Evolutionary conservation across 2,329 filamentous ascomycete species (phyloP), one percentile per base, ranked within the genome.

Genomic region (Fusarium setosum): DNA sequence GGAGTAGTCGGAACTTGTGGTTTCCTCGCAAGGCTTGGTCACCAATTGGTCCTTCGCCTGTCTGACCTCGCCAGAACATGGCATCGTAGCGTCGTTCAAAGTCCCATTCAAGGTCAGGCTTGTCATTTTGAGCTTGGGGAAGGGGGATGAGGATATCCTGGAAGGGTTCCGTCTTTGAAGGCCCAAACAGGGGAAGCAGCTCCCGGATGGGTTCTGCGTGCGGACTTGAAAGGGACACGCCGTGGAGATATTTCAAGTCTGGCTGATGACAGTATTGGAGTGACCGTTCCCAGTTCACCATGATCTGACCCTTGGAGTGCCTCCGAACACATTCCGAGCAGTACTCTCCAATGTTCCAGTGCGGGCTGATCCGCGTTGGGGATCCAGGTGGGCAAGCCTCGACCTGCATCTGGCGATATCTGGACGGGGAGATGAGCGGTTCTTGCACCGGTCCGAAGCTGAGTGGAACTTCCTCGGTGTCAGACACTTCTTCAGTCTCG

Each of bases 111-210:
- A 80, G 70, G 31, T 82, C 79, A 1, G 82, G 80, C 4, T 83
- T 77, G 2, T 83, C 82, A 13, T 64, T 60, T 20, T 67, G 59
- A 13, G 23, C 86, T 83, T 59, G 53, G 51, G 69, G 84, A 81
- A 87, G 72, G 0, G 93, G 92, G 51, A 94, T 90, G 20, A 94
- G 77, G 31, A 96, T 92, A 73, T 96, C 93, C 64, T 85, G 88
- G 77, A 92, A 95, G 5, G 89, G 88, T 41, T 86, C 83, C 2
- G 90, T 87, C 69, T 93, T 93, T 47, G 88, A 90, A 58, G 91
- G 85, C 63, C 92, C 92, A 77, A 96, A 96, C 11, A 96, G 81
- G 0, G 93, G 93, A 3, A 91, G 77, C 5, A 96, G 82, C 18
- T 89, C 82, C 61, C 87, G 84, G 1, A 90, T 85, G 0, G 89